A percentile compares a stretch with the other conserved stretches of the same genome.
phyloP scores from a whole-genome alignment of 352 stramenopile genomes.

The Thraustochytrium sp. region DNA sequence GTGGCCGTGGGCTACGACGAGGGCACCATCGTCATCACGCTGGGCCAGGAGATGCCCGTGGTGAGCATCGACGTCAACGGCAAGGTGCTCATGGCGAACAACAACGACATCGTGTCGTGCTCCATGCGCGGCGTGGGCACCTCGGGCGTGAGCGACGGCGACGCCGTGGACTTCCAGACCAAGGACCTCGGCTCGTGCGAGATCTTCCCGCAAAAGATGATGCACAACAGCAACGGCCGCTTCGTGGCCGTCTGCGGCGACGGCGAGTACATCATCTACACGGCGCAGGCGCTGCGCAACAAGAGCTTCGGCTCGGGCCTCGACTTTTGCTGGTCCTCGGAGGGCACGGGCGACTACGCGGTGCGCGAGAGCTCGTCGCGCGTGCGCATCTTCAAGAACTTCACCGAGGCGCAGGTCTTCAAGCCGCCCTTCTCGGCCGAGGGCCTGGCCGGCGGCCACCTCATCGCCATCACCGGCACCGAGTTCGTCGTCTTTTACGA shows the following conservation, averaged over 20 bases:
- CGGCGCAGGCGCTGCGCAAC: conserved; percentile 83
- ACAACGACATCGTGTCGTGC: conserved; percentile 76
- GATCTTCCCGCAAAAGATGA: conserved; percentile 93
- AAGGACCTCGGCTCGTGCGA: conserved; percentile 93
- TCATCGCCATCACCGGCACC: conserved; percentile 86
- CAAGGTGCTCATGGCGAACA: conserved; percentile 95
- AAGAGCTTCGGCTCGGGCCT: conserved; percentile 86
- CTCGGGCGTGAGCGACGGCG: conserved; percentile 67
- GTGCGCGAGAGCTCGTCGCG: conserved; percentile 90
- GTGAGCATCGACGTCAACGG: conserved; percentile 92
- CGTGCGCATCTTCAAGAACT: conserved; percentile 98
- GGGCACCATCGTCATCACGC: conserved; percentile 90
- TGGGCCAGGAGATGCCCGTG: conserved; percentile 94
- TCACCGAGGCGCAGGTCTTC: conserved; percentile 91
- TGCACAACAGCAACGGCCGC: conserved; percentile 97
- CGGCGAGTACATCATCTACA: conserved; percentile 99
- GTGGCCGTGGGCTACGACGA: conserved; percentile 63
- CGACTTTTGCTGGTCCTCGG: conserved; percentile 95
- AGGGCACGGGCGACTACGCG: conserved; percentile 95
- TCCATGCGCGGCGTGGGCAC: conserved; percentile 49
- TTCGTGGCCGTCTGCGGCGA: conserved; percentile 97
- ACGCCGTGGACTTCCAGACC: conserved; percentile 66
- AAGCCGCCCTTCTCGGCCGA: conserved; percentile 89
- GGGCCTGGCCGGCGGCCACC: conserved; percentile 85
- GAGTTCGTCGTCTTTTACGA: conserved; percentile 97